Evolutionary conservation across 148 eudicot species (phyloP).

Genomic region (Heliosperma pusillum): DNA sequence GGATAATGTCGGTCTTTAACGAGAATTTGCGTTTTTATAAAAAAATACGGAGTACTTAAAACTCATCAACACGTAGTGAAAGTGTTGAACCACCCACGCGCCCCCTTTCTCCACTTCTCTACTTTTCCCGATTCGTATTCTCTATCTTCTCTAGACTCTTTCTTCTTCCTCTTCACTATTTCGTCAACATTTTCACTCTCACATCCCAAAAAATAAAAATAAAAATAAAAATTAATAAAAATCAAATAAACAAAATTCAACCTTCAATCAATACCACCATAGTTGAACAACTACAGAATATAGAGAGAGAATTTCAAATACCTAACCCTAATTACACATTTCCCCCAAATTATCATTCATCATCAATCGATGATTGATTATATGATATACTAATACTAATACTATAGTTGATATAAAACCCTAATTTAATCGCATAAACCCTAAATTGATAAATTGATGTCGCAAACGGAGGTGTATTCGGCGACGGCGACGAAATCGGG

Average conservation of each 20-base stretch:
- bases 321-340: not conserved
- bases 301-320: not conserved
- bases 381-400: not conserved
- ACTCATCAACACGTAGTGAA: too few relatives aligned
- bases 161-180: conserved; percentile 19
- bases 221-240: too few relatives aligned
- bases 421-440: conserved; percentile 19
- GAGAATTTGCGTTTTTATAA: too few relatives aligned
- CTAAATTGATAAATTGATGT: conserved; percentile 22
- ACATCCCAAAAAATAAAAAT: not conserved
- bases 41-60: too few relatives aligned
- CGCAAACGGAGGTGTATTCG: conserved; percentile 62
- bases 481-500: conserved; percentile 30
- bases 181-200: conserved; percentile 15
- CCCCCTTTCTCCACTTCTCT: conserved; percentile 20
- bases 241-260: not conserved
- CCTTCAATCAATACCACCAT: not conserved
- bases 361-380: not conserved
- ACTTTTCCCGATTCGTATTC: conserved; percentile 16
- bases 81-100: conserved; percentile 7
- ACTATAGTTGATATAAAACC: conserved; percentile 14
- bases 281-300: not conserved
- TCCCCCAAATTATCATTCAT: not conserved
- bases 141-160: not conserved
- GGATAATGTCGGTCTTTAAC: too few relatives aligned